phyloP scores from a whole-genome alignment of 2,329 filamentous ascomycete genomes.

The Colletotrichum camelliae region DNA sequence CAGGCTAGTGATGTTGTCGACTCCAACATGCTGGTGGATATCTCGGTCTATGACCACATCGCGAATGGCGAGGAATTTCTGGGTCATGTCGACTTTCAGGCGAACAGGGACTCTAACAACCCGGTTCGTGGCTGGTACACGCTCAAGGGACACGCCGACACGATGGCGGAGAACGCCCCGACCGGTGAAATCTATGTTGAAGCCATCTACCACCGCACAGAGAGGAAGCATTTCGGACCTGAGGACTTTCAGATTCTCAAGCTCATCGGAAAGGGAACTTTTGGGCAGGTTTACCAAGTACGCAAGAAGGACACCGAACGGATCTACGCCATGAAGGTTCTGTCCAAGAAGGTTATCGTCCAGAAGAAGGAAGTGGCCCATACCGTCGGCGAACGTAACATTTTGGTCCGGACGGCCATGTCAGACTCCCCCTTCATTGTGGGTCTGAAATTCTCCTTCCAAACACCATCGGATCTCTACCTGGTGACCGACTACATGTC shows the following conservation, averaged over 20 bases:
- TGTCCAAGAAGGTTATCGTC: constrained; percentile 99
- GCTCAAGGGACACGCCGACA: constrained; percentile 77
- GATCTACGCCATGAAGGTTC: constrained; percentile 99
- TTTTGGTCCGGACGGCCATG: constrained; percentile 93
- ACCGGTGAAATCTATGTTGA: constrained; percentile 91
- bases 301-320: constrained; percentile 94
- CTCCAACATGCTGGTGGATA: constrained; percentile 86
- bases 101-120: constrained; percentile 67
- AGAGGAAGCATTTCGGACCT: constrained; percentile 91
- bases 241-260: constrained; percentile 96
- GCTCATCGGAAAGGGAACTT: constrained; percentile 96
- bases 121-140: constrained; percentile 86
- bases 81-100: constrained; percentile 85
- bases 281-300: constrained; percentile 98
- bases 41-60: constrained; percentile 89
- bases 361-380: constrained; percentile 99
- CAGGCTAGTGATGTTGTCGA: constrained; percentile 85
- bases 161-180: constrained; percentile 71
- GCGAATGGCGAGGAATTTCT: constrained; percentile 87
- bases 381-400: constrained; percentile 95
- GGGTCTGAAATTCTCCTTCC: constrained; percentile 97
- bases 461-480: constrained; percentile 95
- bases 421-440: constrained; percentile 98
- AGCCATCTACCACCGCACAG: constrained; percentile 83
- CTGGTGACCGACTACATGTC: constrained; percentile 99